Base-by-base conservation (phyloP, 768 basidiomycete species). In the Sporobolomyces pararoseus region DNA sequence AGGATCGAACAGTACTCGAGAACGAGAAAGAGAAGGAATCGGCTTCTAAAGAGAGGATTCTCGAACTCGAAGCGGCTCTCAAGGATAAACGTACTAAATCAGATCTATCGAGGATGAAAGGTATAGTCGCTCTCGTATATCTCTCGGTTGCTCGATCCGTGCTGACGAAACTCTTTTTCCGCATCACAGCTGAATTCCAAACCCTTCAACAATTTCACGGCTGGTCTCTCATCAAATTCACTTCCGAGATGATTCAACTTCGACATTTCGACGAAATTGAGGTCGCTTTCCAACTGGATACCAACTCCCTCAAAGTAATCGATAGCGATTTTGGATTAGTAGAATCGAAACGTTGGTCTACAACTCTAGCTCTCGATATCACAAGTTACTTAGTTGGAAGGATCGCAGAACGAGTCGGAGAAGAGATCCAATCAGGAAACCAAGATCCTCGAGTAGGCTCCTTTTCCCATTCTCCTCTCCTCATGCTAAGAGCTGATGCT, bases 171-270 rank as follows among this genome's bases (percentile, higher is more conserved):
- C 50, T 17, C 53, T 5, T 27, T 54, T 21, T 32, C 9, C 35
- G 4, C 27, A 31, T 42, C 25, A 2, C 47, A 70, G 77, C 69
- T 37, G 76, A 78, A 23, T 73, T 65, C 35, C 72, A 75, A 12
- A 63, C 71, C 1, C 63, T 78, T 7, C 68, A 76, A 58, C 47
- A 69, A 49, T 25, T 76, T 29, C 73, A 77, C 31, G 68, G 73
- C 0, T 78, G 77, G 76, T 34, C 35, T 7, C 51, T 76, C 21
- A 42, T 44, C 3, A 55, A 47, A n/a, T 73, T 70, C 58, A 55
- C 63, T 19, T 17, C 50, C 6, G 3, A 12, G 5, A 39, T 52
- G 14, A 50, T 73, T 19, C 25, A 37, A 31, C 63, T 78, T 7
- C 32, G 39, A 23, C 71, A 71, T 53, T 57, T 54, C n/a, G 69